Conservation (phyloP, 1,284 basidiomycete genomes). For the Tetrapyrgos nigripes region DNA sequence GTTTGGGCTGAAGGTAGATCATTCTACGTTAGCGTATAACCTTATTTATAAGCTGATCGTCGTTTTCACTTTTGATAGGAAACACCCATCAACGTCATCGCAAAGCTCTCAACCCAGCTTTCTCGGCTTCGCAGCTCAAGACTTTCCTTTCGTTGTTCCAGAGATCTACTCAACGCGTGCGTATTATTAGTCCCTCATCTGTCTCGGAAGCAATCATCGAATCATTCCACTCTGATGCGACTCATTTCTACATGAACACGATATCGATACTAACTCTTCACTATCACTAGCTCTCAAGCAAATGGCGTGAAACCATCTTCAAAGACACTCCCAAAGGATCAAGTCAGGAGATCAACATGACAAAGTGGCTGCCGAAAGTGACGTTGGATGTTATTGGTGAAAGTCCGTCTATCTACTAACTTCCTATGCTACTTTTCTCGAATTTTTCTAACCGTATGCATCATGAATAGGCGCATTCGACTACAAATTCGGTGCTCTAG, state of each 20-base stretch:
- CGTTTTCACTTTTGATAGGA: constrained; percentile 12
- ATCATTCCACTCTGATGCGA: too few species aligned
- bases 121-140: constrained; percentile 28
- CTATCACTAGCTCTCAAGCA: constrained; percentile 12
- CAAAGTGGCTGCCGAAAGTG: constrained; percentile 30
- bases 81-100: constrained; percentile 29
- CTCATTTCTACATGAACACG: too few species aligned
- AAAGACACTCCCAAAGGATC: neutral
- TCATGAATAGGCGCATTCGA: constrained; percentile 30
- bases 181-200: neutral
- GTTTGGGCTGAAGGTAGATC: constrained; percentile 24
- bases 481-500: constrained; percentile 34
- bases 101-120: constrained; percentile 36
- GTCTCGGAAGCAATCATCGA: too few species aligned
- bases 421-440: neutral
- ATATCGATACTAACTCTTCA: neutral
- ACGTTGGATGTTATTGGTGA: constrained; percentile 40
- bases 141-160: constrained; percentile 30
- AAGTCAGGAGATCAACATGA: constrained; percentile 16
- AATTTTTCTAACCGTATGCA: neutral
- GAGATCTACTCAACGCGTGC: constrained; percentile 14
- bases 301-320: constrained; percentile 15
- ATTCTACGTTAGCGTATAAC: neutral
- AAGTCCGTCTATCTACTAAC: constrained; percentile 16
- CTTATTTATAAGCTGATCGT: neutral